phyloP scores from a whole-genome alignment of 345 rosid species.

The Carallia brachiata region DNA sequence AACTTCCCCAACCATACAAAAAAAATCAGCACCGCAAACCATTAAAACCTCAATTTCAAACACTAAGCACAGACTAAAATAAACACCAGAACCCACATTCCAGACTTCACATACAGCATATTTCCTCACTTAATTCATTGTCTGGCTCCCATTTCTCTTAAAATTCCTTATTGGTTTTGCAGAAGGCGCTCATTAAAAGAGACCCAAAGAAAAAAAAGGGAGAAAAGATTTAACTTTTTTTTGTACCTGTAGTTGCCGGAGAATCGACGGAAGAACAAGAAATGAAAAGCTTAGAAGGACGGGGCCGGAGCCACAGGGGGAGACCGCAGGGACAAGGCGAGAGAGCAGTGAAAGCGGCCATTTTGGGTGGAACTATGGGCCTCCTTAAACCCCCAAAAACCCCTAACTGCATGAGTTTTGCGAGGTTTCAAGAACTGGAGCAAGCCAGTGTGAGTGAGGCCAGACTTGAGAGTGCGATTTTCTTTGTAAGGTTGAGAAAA shows the following conservation, averaged over 20 bases:
- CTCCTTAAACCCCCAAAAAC: constrained; percentile 23
- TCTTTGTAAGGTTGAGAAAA: constrained; percentile 25
- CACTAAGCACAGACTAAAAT: not conserved
- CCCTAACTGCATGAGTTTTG: constrained; percentile 28
- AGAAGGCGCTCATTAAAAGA: not conserved
- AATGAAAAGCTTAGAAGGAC: constrained; percentile 30
- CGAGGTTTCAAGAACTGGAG: not conserved
- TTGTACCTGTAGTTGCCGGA: constrained; percentile 45
- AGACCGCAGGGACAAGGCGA: constrained; percentile 45
- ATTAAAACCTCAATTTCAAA: not conserved
- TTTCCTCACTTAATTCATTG: no score
- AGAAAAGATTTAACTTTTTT: not conserved
- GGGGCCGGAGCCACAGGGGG: constrained; percentile 35
- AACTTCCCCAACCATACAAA: constrained; percentile 44
- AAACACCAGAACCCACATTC: not conserved
- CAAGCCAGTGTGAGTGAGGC: not conserved
- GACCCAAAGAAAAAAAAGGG: not conserved
- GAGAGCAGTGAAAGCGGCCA: constrained; percentile 64
- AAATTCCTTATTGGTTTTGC: not conserved
- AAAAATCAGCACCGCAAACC: constrained; percentile 6
- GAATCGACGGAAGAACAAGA: constrained; percentile 61
- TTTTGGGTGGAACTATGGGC: constrained; percentile 28
- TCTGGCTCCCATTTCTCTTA: not conserved
- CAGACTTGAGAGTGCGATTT: constrained; percentile 31
- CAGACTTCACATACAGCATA: not conserved